Base-by-base conservation (phyloP, 306 rosid genomes). In the Vachellia collinsii region DNA sequence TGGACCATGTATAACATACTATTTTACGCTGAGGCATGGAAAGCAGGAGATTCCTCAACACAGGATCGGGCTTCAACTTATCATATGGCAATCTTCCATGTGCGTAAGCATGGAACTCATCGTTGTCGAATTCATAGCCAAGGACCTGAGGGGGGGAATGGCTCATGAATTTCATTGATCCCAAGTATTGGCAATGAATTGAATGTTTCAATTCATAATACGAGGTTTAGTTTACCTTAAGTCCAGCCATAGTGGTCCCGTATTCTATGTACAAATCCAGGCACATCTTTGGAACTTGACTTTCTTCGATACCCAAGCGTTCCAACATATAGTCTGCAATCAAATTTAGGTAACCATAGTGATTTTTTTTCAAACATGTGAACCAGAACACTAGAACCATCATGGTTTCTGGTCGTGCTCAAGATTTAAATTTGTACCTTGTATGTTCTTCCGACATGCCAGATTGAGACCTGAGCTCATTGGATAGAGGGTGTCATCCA, bases 181-280 rank as follows among this genome's bases (percentile, higher is more conserved):
- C 66, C 38, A 65, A 20, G 78, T 62, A 65, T 23, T 19, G 41
- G 50, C 37, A 20, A 73, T 61, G 68, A 77, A 81, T 72, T 39
- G 22, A 22, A 25, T 41, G 63, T 68, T 78, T 72, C 78, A 64
- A 71, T 43, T 36, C 7, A 11, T 54, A 78, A 66, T 56, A 34
- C 39, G 34, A 73, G 58, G 70, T 36, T 81, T 17, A 19, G 7
- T 51, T 51, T 84, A 92, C 98, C 92, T 92, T 92, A 3, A 94
- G 77, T 77, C 98, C 97, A 14, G 98, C 97, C 98, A 94, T 90
- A 51, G 97, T 94, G 73, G 98, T 94, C 48, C 98, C 98, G 39
- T 89, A 70, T 84, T 92, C 93, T 48, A 70, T 50, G 63, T 94
- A 92, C 83, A 94, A 77, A 47, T 92, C 92, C 50, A 92, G 72